phyloP scores from a whole-genome alignment of 106 monocot genomes.

The Alisma plantagoaquatica region DNA sequence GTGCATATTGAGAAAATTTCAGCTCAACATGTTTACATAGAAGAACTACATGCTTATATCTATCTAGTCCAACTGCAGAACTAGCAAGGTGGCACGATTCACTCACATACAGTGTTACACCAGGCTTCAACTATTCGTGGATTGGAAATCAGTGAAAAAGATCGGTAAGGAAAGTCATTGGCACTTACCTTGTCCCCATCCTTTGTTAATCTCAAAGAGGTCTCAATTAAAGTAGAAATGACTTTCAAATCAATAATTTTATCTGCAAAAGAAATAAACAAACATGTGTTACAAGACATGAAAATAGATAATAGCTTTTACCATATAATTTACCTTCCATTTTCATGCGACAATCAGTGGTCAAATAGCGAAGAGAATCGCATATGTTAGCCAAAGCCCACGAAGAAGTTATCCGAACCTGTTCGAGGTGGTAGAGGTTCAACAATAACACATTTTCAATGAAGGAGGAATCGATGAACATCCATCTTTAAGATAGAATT shows the following conservation, averaged over 20 bases:
- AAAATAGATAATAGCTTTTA: too few relatives aligned
- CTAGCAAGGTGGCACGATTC: too few relatives aligned
- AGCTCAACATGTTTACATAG: too few relatives aligned
- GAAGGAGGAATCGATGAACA: background rate
- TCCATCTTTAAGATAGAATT: background rate
- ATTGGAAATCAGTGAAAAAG: background rate
- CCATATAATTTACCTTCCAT: too few relatives aligned
- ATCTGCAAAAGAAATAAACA: constrained; percentile 31
- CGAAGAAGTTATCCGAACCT: constrained; percentile 86
- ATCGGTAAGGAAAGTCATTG: background rate
- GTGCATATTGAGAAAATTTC: too few relatives aligned
- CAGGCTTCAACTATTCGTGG: too few relatives aligned
- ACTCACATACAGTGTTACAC: too few relatives aligned
- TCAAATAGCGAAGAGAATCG: constrained; percentile 70
- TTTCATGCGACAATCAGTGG: constrained; percentile 26
- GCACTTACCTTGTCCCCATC: constrained; percentile 82
- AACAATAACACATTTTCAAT: background rate
- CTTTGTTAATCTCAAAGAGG: constrained; percentile 64
- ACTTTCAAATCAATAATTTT: constrained; percentile 12
- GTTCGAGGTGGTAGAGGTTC: background rate
- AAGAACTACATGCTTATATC: too few relatives aligned
- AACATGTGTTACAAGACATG: too few relatives aligned
- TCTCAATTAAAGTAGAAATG: constrained; percentile 49
- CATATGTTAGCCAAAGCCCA: constrained; percentile 99
- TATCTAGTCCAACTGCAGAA: too few relatives aligned